Evolutionary conservation across 2,329 filamentous ascomycete genomes (phyloP).

Genomic region (Sporothrix humicola): DNA sequence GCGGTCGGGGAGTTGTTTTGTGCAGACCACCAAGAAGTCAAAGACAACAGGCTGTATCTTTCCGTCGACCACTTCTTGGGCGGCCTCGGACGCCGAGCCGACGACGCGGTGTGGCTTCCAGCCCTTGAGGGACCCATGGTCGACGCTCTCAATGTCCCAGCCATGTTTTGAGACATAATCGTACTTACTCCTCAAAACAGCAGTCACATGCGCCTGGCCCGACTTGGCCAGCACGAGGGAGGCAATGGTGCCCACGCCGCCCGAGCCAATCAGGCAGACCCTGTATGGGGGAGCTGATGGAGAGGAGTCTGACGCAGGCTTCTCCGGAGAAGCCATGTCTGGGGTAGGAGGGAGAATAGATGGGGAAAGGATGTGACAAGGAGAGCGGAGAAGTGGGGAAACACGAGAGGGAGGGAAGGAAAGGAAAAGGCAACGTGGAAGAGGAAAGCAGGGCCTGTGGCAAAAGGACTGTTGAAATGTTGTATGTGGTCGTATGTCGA

Average conservation of each 20-base stretch:
- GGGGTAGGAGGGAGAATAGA: not conserved
- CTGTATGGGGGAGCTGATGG: conserved; percentile 12
- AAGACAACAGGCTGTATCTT: not conserved
- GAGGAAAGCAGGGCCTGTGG: not conserved
- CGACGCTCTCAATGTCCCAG: conserved; percentile 36
- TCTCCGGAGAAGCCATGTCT: conserved; percentile 38
- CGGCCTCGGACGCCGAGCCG: conserved; percentile 28
- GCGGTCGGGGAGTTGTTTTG: conserved; percentile 35
- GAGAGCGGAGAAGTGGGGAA: not conserved
- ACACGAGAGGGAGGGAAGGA: not conserved
- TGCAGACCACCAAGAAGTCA: conserved; percentile 37
- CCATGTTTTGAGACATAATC: conserved; percentile 34
- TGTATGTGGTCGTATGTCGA: not conserved
- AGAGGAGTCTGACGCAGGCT: not conserved
- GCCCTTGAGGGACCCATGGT: conserved; percentile 33
- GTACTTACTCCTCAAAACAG: conserved; percentile 36
- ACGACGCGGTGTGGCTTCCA: conserved; percentile 36
- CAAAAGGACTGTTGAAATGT: not conserved
- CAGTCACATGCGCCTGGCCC: conserved; percentile 34
- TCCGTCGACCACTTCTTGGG: not conserved
- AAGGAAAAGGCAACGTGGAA: not conserved
- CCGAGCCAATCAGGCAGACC: conserved; percentile 36
- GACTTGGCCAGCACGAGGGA: conserved; percentile 37
- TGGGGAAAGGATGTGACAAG: not conserved
- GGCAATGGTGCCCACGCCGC: conserved; percentile 37